Evolutionary conservation across 148 eudicot species (phyloP).

Genomic region (Amaranthus cruentus): DNA sequence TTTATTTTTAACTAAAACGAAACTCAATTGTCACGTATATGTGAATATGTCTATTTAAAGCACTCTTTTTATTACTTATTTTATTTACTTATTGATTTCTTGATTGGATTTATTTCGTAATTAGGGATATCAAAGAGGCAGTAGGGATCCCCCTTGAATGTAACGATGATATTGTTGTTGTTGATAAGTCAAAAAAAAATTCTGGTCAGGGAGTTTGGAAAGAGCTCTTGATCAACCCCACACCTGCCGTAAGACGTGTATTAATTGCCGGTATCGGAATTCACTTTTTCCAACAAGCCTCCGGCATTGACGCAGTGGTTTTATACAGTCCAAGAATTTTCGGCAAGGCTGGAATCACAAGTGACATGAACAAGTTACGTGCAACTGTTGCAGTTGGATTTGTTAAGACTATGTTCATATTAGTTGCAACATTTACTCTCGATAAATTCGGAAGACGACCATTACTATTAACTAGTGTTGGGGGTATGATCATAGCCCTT

Average conservation of each 20-base stretch:
- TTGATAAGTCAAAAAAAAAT: constrained; percentile 27
- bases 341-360: constrained; percentile 50
- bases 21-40: no score
- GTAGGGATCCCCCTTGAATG: constrained; percentile 65
- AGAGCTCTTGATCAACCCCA: constrained; percentile 48
- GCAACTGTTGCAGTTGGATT: constrained; percentile 72
- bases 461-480: constrained; percentile 45
- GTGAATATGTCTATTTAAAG: no score
- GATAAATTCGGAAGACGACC: constrained; percentile 63
- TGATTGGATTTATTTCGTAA: neutral
- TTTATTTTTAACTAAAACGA: no score
- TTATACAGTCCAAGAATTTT: constrained; percentile 63
- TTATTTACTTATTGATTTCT: no score
- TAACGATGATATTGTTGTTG: constrained; percentile 48
- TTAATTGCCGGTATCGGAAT: constrained; percentile 57
- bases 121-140: constrained; percentile 52
- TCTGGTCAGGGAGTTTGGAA: constrained; percentile 51
- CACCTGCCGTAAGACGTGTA: constrained; percentile 48
- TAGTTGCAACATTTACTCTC: constrained; percentile 55
- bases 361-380: constrained; percentile 34
- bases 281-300: constrained; percentile 71
- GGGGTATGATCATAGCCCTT: constrained; percentile 51
- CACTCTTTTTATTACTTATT: no score
- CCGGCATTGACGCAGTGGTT: constrained; percentile 70
- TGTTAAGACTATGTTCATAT: constrained; percentile 49